These are phyloP conservation scores for Hypoxylon lienhwacheense DNA, from an alignment of 495 filamentous ascomycete species.

Conservation along the genomic window DNA sequence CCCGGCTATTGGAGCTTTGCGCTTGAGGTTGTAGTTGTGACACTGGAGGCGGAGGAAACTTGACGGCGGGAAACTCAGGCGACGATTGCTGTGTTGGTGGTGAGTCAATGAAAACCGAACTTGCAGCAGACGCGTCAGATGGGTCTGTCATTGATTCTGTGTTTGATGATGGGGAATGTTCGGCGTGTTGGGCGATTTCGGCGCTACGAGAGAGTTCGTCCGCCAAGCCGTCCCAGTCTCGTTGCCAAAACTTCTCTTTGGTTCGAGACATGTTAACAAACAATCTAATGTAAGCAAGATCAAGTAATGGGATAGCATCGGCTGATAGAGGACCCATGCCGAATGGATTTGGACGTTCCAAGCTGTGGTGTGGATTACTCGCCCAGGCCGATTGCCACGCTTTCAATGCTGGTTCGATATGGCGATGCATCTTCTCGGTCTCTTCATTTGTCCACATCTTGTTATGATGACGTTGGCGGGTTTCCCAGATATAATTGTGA, in stretches of 20 bases:
- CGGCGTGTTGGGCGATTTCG: conserved; percentile 75
- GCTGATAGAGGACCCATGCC: conserved; percentile 88
- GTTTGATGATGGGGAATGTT: conserved; percentile 61
- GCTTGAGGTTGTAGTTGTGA: conserved; percentile 32
- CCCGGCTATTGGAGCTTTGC: conserved; percentile 34
- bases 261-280: conserved; percentile 90
- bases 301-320: conserved; percentile 91
- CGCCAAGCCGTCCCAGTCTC: conserved; percentile 91
- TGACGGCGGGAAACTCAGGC: conserved; percentile 49
- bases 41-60: conserved; percentile 35
- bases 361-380: conserved; percentile 79
- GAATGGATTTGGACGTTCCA: conserved; percentile 86
- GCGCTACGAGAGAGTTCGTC: conserved; percentile 81
- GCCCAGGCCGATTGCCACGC: conserved; percentile 97
- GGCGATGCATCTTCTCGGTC: conserved; percentile 93
- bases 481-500: conserved; percentile 99
- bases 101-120: conserved; percentile 57
- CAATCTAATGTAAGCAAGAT: conserved; percentile 89
- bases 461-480: conserved; percentile 84
- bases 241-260: conserved; percentile 93
- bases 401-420: conserved; percentile 90
- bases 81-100: conserved; percentile 58
- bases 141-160: conserved; percentile 56
- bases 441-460: conserved; percentile 89
- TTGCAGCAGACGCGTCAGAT: conserved; percentile 52